phyloP scores from a whole-genome alignment of 805 yeast genomes.

The Candida stauntonica region DNA sequence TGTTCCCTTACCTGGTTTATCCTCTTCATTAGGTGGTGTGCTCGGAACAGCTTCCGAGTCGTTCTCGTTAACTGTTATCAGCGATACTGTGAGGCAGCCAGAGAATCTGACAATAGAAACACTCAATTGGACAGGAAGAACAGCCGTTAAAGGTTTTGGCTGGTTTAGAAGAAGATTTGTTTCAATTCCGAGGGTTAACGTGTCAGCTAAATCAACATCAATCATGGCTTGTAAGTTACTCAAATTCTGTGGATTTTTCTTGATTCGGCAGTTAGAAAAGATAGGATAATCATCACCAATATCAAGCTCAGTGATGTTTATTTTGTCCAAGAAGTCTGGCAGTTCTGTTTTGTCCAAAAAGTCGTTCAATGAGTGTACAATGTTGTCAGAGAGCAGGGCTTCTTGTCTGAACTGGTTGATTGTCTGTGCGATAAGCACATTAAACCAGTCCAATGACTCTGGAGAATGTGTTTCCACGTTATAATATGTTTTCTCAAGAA shows the following conservation, averaged over 20 bases:
- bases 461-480: conserved; percentile 83
- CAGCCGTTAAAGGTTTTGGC: conserved; percentile 81
- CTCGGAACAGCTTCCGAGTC: too few species aligned
- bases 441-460: conserved; percentile 96
- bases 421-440: conserved; percentile 87
- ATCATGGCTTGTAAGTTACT: conserved; percentile 74
- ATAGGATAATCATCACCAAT: conserved; percentile 95
- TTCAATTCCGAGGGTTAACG: conserved; percentile 80
- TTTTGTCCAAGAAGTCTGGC: conserved; percentile 77
- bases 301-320: conserved; percentile 80
- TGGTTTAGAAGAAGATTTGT: conserved; percentile 74
- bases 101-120: conserved; percentile 89
- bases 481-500: conserved; percentile 88
- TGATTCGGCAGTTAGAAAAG: conserved; percentile 86
- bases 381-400: conserved; percentile 79
- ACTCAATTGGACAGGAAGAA: conserved; percentile 76
- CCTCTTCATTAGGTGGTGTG: too few species aligned
- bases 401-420: conserved; percentile 85
- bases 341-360: conserved; percentile 54
- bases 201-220: conserved; percentile 85
- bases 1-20: conserved; percentile 41
- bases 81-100: conserved; percentile 79
- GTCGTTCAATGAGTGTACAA: conserved; percentile 71
- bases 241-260: conserved; percentile 45
- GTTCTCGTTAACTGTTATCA: conserved; percentile 25